Evolutionary conservation across 352 stramenopile genomes (phyloP), one percentile per base, ranked within the genome.

Genomic region (Phytophthora palmivora): DNA sequence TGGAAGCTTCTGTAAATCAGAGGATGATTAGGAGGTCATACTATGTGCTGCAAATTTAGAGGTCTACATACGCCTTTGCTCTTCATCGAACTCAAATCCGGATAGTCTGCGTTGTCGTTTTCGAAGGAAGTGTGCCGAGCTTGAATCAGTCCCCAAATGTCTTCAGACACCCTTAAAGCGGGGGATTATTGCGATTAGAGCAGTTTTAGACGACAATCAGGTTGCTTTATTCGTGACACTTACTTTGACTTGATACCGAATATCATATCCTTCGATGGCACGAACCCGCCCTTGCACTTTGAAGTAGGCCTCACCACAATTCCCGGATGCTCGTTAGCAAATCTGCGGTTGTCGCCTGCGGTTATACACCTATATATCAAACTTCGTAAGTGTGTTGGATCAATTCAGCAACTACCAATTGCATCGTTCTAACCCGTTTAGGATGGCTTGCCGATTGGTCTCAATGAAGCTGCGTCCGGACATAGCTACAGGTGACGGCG

Each of bases 181-280:
- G 21, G 33, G 4, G 19, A 36, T 8, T 16, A 30, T 67, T 19
- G 6, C 24, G 30, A 7, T 34, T 34, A 34, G 30, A 64, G 38
- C 15, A 26, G 8, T 10, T 18, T 19, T 6, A 32, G 37, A 26
- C 3, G 16, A 14, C 7, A 26, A 9, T n/a, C 22, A n/a, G 22
- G n/a, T 28, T 3, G 14, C n/a, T 16, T 8, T 24, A 21, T 22
- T 6, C 2, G 15, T n/a, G 6, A 3, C 16, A 58, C 63, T 28
- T 47, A 92, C 86, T 88, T 84, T 33, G 86, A 92, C 64, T 92
- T 92, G 61, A 94, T 89, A 43, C 86, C 86, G 52, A 82, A 90
- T 34, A 72, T 76, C 19, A 64, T 76, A 30, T 92, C 82, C 26
- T 82, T 82, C 19, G 69, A 81, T 2, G 79, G 82, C 18, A 76